Conservation (phyloP, 495 filamentous ascomycete species). For the Aspergillus sclerotioniger region DNA sequence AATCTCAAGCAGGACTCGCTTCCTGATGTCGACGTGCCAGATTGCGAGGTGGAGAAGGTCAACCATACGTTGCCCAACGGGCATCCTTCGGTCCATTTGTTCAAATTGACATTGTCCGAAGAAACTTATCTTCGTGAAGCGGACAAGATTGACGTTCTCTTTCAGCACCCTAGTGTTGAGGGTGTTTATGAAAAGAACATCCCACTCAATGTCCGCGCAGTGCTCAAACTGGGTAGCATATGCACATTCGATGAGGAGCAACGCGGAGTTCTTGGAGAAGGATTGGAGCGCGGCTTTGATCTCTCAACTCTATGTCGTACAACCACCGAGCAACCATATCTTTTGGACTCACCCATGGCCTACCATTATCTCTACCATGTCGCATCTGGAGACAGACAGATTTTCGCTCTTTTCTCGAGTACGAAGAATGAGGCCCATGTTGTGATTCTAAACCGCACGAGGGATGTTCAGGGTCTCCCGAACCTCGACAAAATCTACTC, state of each 20-base stretch:
- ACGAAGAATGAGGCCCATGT: constrained; percentile 76
- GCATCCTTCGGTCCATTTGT: constrained; percentile 88
- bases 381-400: constrained; percentile 81
- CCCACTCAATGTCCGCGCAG: constrained; percentile 75
- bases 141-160: constrained; percentile 74
- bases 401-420: constrained; percentile 92
- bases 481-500: constrained; percentile 88
- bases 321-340: constrained; percentile 66
- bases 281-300: constrained; percentile 91
- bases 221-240: constrained; percentile 85
- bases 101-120: constrained; percentile 88
- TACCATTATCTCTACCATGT: constrained; percentile 94
- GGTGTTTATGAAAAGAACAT: constrained; percentile 95
- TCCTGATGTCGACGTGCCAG: constrained; percentile 84
- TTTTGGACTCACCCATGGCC: constrained; percentile 62
- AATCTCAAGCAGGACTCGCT: constrained; percentile 85
- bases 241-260: constrained; percentile 94
- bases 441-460: constrained; percentile 74
- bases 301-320: constrained; percentile 70
- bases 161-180: constrained; percentile 92
- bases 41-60: constrained; percentile 86
- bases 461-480: constrained; percentile 77
- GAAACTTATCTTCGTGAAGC: constrained; percentile 80
- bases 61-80: constrained; percentile 91
- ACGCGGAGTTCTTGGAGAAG: constrained; percentile 85